Conservation (phyloP, 257 asterid species). For the Solanum gandarillasii region DNA sequence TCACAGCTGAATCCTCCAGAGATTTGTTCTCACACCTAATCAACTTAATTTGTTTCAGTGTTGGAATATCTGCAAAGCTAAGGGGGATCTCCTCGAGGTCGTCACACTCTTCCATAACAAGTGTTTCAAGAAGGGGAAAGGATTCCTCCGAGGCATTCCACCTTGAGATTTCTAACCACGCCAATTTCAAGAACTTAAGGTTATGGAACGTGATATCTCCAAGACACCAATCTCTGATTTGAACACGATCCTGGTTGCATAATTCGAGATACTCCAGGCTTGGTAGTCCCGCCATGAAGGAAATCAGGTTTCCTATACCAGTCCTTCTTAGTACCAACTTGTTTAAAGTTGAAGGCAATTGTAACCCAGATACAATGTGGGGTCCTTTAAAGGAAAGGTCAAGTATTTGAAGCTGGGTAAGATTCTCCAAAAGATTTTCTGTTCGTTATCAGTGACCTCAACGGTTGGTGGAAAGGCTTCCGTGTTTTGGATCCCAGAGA, state of each 20-base stretch:
- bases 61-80: not conserved
- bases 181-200: not conserved
- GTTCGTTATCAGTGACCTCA: not conserved
- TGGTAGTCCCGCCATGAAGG: not conserved
- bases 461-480: not conserved
- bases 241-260: fast-evolving
- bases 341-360: not conserved
- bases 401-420: not conserved
- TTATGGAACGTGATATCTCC: not conserved
- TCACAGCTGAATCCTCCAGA: not conserved
- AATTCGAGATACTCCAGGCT: not conserved
- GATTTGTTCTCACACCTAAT: fast-evolving
- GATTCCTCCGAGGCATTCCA: not conserved
- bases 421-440: fast-evolving
- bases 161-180: fast-evolving
- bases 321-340: no score
- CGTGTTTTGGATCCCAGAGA: not conserved
- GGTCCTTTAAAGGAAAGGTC: fast-evolving
- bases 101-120: fast-evolving
- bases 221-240: not conserved
- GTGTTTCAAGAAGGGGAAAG: not conserved
- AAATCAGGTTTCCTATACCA: no score
- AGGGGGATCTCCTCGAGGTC: not conserved
- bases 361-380: not conserved
- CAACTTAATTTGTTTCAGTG: not conserved